Percentiles rank a stretch among this genome's conserved stretches.
These are phyloP conservation scores for Neopestalotiopsis sp. DNA, from an alignment of 2,329 filamentous ascomycete species.

Conservation along the genomic window DNA sequence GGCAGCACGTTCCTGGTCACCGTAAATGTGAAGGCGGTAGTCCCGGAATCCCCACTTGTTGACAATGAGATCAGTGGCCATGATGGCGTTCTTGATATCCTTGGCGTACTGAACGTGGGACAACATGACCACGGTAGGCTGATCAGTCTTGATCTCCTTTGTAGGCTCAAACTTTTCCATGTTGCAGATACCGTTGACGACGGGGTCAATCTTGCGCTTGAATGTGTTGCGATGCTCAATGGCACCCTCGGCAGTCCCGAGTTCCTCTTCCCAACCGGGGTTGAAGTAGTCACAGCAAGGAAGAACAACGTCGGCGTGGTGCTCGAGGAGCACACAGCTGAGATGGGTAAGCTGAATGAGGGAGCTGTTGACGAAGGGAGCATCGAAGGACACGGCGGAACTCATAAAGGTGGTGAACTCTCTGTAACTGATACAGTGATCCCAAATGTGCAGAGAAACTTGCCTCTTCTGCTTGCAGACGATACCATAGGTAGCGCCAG, in stretches of 20 bases:
- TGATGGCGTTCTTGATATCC: constrained; percentile 16
- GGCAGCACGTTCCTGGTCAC: constrained; percentile 13
- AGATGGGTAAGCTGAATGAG: constrained; percentile 12
- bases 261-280: constrained; percentile 14
- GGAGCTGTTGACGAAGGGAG: constrained; percentile 12
- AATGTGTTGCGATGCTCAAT: constrained; percentile 8
- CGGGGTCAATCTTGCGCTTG: constrained; percentile 12
- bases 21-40: constrained; percentile 13
- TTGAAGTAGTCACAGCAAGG: constrained; percentile 17
- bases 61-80: constrained; percentile 12
- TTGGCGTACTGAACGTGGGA: constrained; percentile 14
- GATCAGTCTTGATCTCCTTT: constrained; percentile 4
- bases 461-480: constrained; percentile 16
- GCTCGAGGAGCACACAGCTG: constrained; percentile 10
- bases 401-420: constrained; percentile 17
- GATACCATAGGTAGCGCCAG: constrained; percentile 14
- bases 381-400: constrained; percentile 10
- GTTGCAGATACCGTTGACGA: constrained; percentile 15
- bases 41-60: constrained; percentile 15
- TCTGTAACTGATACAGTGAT: constrained; percentile 13
- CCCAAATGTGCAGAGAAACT: constrained; percentile 13
- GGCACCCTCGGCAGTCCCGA: constrained; percentile 12
- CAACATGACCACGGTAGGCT: constrained; percentile 12
- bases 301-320: constrained; percentile 13
- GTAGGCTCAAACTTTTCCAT: constrained; percentile 16